Evolutionary conservation across 2,329 filamentous ascomycete genomes (phyloP).

Genomic region (Diaporthe sp.): DNA sequence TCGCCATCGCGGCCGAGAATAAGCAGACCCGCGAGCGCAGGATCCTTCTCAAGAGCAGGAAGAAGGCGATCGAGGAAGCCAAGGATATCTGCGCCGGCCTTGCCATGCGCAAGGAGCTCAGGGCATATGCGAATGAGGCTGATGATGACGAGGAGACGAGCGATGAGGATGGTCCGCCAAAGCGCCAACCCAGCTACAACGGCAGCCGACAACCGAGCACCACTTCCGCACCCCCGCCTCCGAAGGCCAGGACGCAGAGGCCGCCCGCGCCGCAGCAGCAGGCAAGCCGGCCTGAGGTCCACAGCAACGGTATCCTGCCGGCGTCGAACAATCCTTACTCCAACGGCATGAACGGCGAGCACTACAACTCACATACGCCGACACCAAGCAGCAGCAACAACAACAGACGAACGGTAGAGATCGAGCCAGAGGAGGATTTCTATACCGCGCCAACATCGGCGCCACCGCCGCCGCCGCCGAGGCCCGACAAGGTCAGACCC

Average conservation of each 20-base stretch:
- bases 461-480: constrained; percentile 49
- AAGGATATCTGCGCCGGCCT: constrained; percentile 63
- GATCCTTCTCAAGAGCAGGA: constrained; percentile 61
- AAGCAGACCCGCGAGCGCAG: constrained; percentile 67
- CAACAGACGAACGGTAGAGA: constrained; percentile 39
- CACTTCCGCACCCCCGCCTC: constrained; percentile 11
- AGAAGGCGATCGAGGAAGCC: constrained; percentile 65
- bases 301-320: constrained; percentile 23
- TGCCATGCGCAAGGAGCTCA: constrained; percentile 66
- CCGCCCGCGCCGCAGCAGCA: constrained; percentile 13
- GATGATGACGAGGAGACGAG: constrained; percentile 48
- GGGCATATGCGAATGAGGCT: constrained; percentile 49
- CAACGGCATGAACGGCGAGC: constrained; percentile 33
- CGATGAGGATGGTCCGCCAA: constrained; percentile 32
- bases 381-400: constrained; percentile 20
- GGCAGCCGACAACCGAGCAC: not conserved
- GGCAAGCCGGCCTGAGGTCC: constrained; percentile 21
- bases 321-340: constrained; percentile 34
- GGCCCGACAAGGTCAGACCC: constrained; percentile 51
- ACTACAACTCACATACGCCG: constrained; percentile 33
- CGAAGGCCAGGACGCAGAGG: constrained; percentile 15
- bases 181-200: not conserved
- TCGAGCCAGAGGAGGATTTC: constrained; percentile 44
- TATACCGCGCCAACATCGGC: constrained; percentile 43
- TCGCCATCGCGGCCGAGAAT: constrained; percentile 67